A percentile compares a stretch with the other conserved stretches of the same genome.
These are phyloP conservation scores for Sclerospora graminicola DNA, from an alignment of 352 stramenopile genomes.

Conservation along the genomic window DNA sequence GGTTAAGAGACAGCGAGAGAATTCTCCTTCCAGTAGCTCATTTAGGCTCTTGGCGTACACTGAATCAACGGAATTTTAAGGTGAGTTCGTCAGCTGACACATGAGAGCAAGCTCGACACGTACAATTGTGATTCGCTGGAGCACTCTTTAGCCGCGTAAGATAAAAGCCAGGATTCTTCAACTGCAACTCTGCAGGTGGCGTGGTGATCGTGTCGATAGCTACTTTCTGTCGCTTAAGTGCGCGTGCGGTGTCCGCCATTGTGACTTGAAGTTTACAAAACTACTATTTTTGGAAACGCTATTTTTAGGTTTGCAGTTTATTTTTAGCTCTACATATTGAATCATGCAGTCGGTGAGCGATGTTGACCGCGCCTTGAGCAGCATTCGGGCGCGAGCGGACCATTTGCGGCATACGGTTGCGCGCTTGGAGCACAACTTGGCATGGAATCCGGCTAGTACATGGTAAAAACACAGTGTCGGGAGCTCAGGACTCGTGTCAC, in stretches of 20 bases:
- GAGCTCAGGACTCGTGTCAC: neutral
- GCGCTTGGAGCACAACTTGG: slow-evolving; percentile 66
- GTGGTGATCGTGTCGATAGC: neutral
- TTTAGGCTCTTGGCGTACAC: slow-evolving; percentile 29
- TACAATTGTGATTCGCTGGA: slow-evolving; percentile 38
- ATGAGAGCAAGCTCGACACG: neutral
- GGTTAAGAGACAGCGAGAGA: slow-evolving; percentile 50
- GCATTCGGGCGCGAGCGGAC: slow-evolving; percentile 69
- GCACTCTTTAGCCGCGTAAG: slow-evolving; percentile 28
- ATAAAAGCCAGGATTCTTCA: slow-evolving; percentile 16
- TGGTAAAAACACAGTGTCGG: slow-evolving; percentile 26
- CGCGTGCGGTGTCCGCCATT: slow-evolving; percentile 12
- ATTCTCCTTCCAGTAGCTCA: slow-evolving; percentile 51
- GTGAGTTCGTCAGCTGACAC: neutral
- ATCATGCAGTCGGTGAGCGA: slow-evolving; percentile 51
- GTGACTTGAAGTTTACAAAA: neutral
- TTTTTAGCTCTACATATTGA: too few relatives aligned
- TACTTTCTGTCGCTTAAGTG: slow-evolving; percentile 17
- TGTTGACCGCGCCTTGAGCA: slow-evolving; percentile 67
- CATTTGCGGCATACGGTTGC: slow-evolving; percentile 70
- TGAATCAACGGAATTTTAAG: slow-evolving; percentile 2
- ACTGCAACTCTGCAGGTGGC: neutral
- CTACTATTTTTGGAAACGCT: neutral
- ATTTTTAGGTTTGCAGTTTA: too few relatives aligned
- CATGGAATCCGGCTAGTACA: slow-evolving; percentile 70